These are phyloP conservation scores for Lanzia echinophila DNA, from an alignment of 2,329 filamentous ascomycete genomes.

Conservation along the genomic window DNA sequence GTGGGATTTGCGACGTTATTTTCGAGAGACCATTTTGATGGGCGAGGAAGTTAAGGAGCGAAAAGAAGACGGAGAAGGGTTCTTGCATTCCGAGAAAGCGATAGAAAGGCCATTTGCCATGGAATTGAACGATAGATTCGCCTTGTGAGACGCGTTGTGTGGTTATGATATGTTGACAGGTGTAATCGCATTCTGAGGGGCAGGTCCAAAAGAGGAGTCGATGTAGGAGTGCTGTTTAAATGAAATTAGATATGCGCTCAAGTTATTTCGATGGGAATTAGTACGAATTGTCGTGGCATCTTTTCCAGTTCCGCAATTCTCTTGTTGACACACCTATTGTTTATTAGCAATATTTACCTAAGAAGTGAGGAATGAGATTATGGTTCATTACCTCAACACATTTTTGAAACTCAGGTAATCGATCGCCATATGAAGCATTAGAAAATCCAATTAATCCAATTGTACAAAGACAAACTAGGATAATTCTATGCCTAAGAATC, in stretches of 20 bases:
- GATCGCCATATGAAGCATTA: slow-evolving; percentile 74
- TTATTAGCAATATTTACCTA: slow-evolving; percentile 11
- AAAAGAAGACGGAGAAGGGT: slow-evolving; percentile 89
- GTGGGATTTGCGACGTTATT: slow-evolving; percentile 63
- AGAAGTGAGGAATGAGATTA: not conserved
- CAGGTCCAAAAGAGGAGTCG: slow-evolving; percentile 90
- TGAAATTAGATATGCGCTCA: not conserved
- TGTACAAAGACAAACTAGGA: slow-evolving; percentile 14
- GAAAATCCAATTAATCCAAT: slow-evolving; percentile 35
- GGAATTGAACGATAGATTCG: slow-evolving; percentile 77
- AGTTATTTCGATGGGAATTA: slow-evolving; percentile 1
- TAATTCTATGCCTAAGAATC: slow-evolving; percentile 19
- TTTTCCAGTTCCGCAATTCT: slow-evolving; percentile 68
- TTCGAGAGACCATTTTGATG: slow-evolving; percentile 71
- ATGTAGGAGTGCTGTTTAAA: slow-evolving; percentile 66
- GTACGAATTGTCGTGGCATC: slow-evolving; percentile 38
- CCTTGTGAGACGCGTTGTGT: slow-evolving; percentile 58
- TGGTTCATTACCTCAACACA: slow-evolving; percentile 77
- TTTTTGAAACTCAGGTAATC: slow-evolving; percentile 76
- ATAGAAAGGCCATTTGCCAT: slow-evolving; percentile 97
- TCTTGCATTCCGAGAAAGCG: slow-evolving; percentile 91
- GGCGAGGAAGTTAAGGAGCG: slow-evolving; percentile 80
- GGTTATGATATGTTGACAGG: slow-evolving; percentile 91
- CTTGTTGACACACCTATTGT: slow-evolving; percentile 64
- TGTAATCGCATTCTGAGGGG: slow-evolving; percentile 92